phyloP scores from a whole-genome alignment of 2,329 filamentous ascomycete species.

The Cladosporium sp. region DNA sequence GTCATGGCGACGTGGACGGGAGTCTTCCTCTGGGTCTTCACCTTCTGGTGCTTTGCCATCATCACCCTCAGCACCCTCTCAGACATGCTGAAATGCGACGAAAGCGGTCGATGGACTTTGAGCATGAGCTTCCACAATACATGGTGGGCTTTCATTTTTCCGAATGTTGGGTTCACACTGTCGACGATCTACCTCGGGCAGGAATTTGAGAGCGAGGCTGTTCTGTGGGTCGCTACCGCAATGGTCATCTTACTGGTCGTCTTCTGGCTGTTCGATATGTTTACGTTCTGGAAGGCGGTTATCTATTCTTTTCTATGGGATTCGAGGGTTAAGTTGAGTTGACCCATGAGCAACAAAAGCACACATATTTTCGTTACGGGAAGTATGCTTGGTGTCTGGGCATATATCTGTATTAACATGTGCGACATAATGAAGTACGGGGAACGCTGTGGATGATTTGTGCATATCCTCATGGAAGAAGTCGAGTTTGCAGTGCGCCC shows the following conservation, averaged over 20 bases:
- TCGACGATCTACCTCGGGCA: conserved; percentile 55
- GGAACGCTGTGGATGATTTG: no score
- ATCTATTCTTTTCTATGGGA: conserved; percentile 37
- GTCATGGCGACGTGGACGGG: conserved; percentile 26
- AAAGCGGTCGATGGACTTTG: neutral
- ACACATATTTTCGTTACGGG: no score
- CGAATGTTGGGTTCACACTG: conserved; percentile 61
- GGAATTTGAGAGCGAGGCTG: conserved; percentile 46
- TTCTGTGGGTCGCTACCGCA: conserved; percentile 52
- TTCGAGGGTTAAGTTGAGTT: conserved; percentile 6
- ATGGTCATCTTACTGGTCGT: conserved; percentile 54
- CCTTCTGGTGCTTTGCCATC: conserved; percentile 43
- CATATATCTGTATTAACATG: no score
- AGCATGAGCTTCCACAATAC: conserved; percentile 39
- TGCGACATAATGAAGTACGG: no score
- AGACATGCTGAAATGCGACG: conserved; percentile 10
- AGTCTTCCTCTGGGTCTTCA: conserved; percentile 48
- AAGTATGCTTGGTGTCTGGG: no score
- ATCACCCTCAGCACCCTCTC: conserved; percentile 18
- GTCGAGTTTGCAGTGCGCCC: no score
- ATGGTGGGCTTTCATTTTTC: conserved; percentile 64
- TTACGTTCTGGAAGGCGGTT: conserved; percentile 50
- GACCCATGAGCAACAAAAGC: neutral
- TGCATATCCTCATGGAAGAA: no score
- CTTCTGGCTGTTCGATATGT: conserved; percentile 51